A percentile compares a stretch with the other conserved stretches of the same genome.
phyloP scores from a whole-genome alignment of 2,329 filamentous ascomycete species.

The Aciculosporium take region DNA sequence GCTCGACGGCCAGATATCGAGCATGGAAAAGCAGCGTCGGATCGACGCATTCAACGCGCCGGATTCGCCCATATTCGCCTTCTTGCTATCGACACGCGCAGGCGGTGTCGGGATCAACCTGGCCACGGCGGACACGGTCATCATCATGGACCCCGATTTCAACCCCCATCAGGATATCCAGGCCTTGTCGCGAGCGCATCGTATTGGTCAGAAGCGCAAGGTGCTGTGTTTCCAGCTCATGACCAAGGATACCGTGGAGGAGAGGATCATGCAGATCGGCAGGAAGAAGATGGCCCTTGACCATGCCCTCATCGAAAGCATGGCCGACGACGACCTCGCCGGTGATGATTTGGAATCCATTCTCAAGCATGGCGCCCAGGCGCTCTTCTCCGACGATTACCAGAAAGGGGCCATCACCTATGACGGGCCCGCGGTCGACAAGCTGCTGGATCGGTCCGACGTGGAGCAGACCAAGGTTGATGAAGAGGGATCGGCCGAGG shows the following conservation, averaged over 20 bases:
- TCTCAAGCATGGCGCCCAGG: slow-evolving; percentile 71
- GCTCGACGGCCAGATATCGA: slow-evolving; percentile 70
- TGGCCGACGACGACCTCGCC: slow-evolving; percentile 71
- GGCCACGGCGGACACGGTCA: slow-evolving; percentile 92
- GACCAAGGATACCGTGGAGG: slow-evolving; percentile 77
- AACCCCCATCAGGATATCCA: slow-evolving; percentile 98
- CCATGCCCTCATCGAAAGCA: slow-evolving; percentile 82
- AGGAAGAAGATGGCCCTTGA: slow-evolving; percentile 93
- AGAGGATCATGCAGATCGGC: slow-evolving; percentile 92
- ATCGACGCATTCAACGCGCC: slow-evolving; percentile 91
- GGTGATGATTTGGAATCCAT: slow-evolving; percentile 76
- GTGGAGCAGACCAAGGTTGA: slow-evolving; percentile 56
- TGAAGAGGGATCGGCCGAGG: slow-evolving; percentile 52
- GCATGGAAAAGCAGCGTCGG: slow-evolving; percentile 79
- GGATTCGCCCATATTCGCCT: slow-evolving; percentile 70
- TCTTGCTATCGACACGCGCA: slow-evolving; percentile 83
- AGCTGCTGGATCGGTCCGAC: slow-evolving; percentile 73
- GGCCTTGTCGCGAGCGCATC: slow-evolving; percentile 82
- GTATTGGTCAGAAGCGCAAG: slow-evolving; percentile 91
- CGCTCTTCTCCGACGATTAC: slow-evolving; percentile 66
- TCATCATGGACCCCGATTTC: slow-evolving; percentile 93
- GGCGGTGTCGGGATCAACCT: slow-evolving; percentile 96
- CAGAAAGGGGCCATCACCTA: slow-evolving; percentile 64
- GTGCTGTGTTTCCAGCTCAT: slow-evolving; percentile 92
- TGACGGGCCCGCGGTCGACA: slow-evolving; percentile 70